Percentiles rank a stretch among this genome's conserved stretches.
phyloP scores from a whole-genome alignment of 78 protist species.

The Mastigamoeba balamuthi region DNA sequence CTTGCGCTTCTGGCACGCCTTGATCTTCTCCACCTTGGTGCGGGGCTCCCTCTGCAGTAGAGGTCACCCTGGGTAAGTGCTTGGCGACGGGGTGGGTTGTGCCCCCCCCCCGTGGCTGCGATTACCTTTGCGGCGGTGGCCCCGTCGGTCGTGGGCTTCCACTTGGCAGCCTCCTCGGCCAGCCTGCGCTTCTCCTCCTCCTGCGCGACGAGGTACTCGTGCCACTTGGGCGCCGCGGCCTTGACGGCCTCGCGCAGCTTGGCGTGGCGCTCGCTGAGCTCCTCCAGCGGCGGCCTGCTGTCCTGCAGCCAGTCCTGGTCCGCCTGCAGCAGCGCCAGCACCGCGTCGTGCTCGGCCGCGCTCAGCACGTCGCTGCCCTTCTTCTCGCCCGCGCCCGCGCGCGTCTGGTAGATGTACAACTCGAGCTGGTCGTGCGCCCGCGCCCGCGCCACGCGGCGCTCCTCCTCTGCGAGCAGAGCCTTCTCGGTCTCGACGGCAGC shows the following conservation, averaged over 20 bases:
- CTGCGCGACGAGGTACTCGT: background rate
- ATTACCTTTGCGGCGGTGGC: background rate
- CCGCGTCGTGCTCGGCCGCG: too few species aligned
- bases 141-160: background rate
- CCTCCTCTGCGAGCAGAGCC: background rate
- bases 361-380: too few species aligned
- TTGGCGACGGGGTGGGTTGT: too few species aligned
- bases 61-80: too few species aligned
- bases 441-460: background rate
- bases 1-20: background rate
- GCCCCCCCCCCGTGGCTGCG: background rate
- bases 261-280: too few species aligned
- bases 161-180: background rate
- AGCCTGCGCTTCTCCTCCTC: background rate
- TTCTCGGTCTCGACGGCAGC: background rate
- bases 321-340: too few species aligned
- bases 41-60: background rate
- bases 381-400: too few species aligned
- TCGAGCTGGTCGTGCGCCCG: too few species aligned
- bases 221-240: background rate
- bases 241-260: too few species aligned
- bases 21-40: background rate
- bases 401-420: too few species aligned
- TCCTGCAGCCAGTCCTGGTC: too few species aligned
- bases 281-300: too few species aligned